phyloP scores from a whole-genome alignment of 1,139 yeast species.

The Scheffersomyces cryptocercus region DNA sequence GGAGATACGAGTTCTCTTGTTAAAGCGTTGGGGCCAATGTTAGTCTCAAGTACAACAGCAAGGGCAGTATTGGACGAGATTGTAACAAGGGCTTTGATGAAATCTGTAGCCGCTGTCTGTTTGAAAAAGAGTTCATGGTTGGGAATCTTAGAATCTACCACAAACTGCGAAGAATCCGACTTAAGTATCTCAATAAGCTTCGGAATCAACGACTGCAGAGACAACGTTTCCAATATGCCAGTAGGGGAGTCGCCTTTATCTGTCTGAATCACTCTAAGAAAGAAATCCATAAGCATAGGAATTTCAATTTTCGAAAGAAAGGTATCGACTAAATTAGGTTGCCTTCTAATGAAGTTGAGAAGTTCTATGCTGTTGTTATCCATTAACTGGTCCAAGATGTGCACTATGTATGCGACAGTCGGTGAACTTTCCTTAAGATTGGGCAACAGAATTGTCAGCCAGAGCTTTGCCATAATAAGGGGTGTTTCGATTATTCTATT shows the following conservation, averaged over 20 bases:
- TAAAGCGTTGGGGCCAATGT: conserved; percentile 49
- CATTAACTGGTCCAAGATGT: conserved; percentile 48
- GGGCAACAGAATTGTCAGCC: conserved; percentile 42
- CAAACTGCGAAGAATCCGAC: conserved; percentile 43
- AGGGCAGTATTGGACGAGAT: conserved; percentile 73
- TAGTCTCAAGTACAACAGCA: conserved; percentile 48
- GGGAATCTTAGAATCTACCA: conserved; percentile 23
- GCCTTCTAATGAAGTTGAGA: conserved; percentile 54
- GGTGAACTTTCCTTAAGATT: conserved; percentile 43
- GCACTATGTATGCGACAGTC: conserved; percentile 41
- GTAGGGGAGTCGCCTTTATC: conserved; percentile 67
- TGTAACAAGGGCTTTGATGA: conserved; percentile 87
- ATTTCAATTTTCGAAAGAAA: conserved; percentile 57
- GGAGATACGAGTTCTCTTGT: conserved; percentile 48
- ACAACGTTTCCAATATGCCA: conserved; percentile 56
- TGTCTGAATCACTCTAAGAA: conserved; percentile 61
- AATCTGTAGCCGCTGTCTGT: conserved; percentile 95
- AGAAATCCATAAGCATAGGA: conserved; percentile 58
- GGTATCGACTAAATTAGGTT: conserved; percentile 52
- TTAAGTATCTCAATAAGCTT: conserved; percentile 53
- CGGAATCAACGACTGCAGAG: conserved; percentile 51
- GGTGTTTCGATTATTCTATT: conserved; percentile 49
- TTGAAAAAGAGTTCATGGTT: conserved; percentile 51
- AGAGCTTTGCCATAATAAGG: conserved; percentile 38
- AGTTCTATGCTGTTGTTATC: conserved; percentile 49